Evolutionary conservation across 768 basidiomycete genomes (phyloP).

Genomic region (Suillus alpinus): DNA sequence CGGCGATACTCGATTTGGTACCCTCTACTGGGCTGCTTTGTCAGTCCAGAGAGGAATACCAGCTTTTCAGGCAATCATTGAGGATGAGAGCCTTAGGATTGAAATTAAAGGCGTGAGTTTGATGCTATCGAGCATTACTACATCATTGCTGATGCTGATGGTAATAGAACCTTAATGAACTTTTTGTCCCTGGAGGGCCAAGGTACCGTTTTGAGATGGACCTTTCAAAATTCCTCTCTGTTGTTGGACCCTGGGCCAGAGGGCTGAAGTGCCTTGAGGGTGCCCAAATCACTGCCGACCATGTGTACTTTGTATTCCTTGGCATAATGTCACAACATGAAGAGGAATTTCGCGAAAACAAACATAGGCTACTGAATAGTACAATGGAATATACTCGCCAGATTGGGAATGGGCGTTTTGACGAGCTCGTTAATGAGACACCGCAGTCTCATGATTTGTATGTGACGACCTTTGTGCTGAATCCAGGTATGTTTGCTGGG

Average conservation of each 20-base stretch:
- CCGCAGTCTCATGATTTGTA: constrained; percentile 15
- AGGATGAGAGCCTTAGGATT: too few species aligned
- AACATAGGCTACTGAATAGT: background rate
- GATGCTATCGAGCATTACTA: background rate
- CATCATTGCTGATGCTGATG: background rate
- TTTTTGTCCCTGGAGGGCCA: background rate
- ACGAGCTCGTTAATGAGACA: constrained; percentile 19
- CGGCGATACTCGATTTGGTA: too few species aligned
- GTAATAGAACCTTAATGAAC: background rate
- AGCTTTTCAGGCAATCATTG: too few species aligned
- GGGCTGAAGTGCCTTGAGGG: constrained; percentile 26
- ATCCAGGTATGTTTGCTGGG: constrained; percentile 17
- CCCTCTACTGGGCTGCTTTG: too few species aligned
- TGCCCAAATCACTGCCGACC: constrained; percentile 18
- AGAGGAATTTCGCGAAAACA: constrained; percentile 11
- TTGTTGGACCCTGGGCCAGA: constrained; percentile 17
- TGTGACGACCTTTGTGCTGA: constrained; percentile 20
- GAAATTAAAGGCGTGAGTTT: too few species aligned
- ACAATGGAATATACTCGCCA: constrained; percentile 10
- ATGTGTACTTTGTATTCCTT: constrained; percentile 24
- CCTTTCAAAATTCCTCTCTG: constrained; percentile 5
- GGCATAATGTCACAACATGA: constrained; percentile 13
- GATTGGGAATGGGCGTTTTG: constrained; percentile 16
- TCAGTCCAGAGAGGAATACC: too few species aligned
- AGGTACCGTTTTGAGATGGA: constrained; percentile 5